phyloP scores from a whole-genome alignment of 495 filamentous ascomycete species.

The Penicillium cosmopolitanum region DNA sequence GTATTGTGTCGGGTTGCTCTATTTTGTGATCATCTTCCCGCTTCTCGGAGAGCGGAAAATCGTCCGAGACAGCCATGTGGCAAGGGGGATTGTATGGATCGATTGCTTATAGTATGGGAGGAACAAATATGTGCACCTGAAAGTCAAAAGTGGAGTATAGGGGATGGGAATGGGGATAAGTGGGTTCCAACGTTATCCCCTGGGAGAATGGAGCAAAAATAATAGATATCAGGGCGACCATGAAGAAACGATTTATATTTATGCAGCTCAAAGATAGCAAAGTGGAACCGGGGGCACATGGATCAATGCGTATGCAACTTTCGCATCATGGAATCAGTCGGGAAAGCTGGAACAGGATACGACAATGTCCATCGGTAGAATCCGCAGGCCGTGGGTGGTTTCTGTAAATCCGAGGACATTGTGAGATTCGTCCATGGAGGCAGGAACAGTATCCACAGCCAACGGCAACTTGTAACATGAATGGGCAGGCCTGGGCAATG shows the following conservation, averaged over 20 bases:
- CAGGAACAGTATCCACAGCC: conserved; percentile 1
- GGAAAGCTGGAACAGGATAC: conserved; percentile 1
- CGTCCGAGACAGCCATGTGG: conserved; percentile 13
- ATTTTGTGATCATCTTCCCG: conserved; percentile 8
- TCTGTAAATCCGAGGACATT: background rate
- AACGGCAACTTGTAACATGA: background rate
- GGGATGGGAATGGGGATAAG: background rate
- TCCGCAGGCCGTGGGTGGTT: background rate
- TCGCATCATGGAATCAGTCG: background rate
- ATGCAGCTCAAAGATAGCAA: conserved; percentile 5
- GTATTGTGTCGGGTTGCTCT: background rate
- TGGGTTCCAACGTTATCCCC: background rate
- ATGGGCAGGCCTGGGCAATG: background rate
- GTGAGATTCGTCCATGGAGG: background rate
- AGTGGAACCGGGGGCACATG: conserved; percentile 3
- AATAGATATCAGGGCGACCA: background rate
- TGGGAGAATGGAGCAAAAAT: conserved; percentile 1
- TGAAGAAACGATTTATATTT: conserved; percentile 7
- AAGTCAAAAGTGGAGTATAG: background rate
- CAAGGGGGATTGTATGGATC: background rate
- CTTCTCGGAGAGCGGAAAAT: conserved; percentile 19
- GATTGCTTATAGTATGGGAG: background rate
- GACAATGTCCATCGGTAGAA: background rate
- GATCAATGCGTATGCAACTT: conserved; percentile 4
- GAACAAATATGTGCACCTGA: conserved; percentile 2